Evolutionary conservation across 768 basidiomycete genomes (phyloP).

Genomic region (Rubroboletus pulcherrimus): DNA sequence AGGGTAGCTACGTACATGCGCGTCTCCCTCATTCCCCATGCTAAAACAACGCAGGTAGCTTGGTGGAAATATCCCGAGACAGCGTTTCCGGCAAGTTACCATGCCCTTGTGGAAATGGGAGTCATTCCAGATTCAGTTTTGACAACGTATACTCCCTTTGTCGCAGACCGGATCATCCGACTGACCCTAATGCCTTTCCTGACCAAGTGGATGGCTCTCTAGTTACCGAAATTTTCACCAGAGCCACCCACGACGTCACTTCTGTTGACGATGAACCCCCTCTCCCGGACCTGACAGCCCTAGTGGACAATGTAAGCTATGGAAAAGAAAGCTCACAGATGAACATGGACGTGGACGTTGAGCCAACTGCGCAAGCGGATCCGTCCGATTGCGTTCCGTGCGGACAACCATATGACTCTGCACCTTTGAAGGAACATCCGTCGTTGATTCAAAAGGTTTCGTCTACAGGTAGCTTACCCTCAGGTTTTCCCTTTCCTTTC

Average conservation of each 20-base stretch:
- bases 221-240: no score
- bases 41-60: not conserved
- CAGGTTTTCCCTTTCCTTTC: no score
- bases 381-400: no score
- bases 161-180: not conserved
- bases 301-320: no score
- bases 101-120: not conserved
- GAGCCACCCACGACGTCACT: no score
- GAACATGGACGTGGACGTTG: no score
- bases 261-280: not conserved
- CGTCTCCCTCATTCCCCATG: not conserved
- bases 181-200: not conserved
- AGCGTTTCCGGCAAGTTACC: not conserved
- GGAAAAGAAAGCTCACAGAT: no score
- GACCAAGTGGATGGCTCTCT: not conserved
- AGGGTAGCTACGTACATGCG: not conserved
- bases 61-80: not conserved
- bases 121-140: not conserved
- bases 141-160: not conserved
- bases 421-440: no score
- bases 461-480: no score
- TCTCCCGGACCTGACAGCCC: not conserved
- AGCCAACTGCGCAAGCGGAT: no score
- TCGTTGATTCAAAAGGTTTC: no score
- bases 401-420: no score